Base-by-base conservation (phyloP, 805 yeast species). In the Nakazawaea wyomingensis region DNA sequence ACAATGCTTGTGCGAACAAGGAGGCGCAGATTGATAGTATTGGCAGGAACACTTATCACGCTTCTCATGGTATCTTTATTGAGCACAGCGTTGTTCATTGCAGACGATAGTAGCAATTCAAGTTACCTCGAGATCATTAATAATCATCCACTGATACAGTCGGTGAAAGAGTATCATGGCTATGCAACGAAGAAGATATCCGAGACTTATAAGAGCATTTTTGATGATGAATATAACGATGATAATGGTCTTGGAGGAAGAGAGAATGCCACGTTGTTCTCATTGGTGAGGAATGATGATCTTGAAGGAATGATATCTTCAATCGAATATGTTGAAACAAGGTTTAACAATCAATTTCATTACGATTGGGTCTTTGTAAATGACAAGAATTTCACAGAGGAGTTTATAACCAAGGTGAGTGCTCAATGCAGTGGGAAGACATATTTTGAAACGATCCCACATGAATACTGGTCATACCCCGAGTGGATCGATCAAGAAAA, bases 181-280 rank as follows among this genome's bases (percentile, higher is more conserved):
- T 18, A 28, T n/a, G 35, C 30, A 10, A 13, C 16, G 4, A 27
- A 14, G 16, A 32, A 19, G 19, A 6, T 39, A 6, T 20, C 21
- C 10, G 37, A 24, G 24, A 32, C 37, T 32, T 39, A 39, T 21
- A 39, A 26, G 17, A 30, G 14, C 19, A 3, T 39, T 4, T 32
- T 33, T 19, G 20, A 26, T 34, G 38, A 26, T 27, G 43, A 39
- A 6, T 22, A 21, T 4, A 37, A 21, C 5, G 17, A 16, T 13
- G 36, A 13, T 5, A n/a, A n/a, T n/a, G n/a, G n/a, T n/a, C n/a
- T n/a, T n/a, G n/a, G n/a, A n/a, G n/a, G n/a, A n/a, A n/a, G 16
- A 39, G 78, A 69, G 49, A 80, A 74, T 48, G 91, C 88, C 3
- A 76, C 86, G 0, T 70, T 85, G 52, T 74, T 69, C 33, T 57